Evolutionary conservation across 2,329 filamentous ascomycete genomes (phyloP), one percentile per base, ranked within the genome.

Genomic region (Arthrobotrys conoides): DNA sequence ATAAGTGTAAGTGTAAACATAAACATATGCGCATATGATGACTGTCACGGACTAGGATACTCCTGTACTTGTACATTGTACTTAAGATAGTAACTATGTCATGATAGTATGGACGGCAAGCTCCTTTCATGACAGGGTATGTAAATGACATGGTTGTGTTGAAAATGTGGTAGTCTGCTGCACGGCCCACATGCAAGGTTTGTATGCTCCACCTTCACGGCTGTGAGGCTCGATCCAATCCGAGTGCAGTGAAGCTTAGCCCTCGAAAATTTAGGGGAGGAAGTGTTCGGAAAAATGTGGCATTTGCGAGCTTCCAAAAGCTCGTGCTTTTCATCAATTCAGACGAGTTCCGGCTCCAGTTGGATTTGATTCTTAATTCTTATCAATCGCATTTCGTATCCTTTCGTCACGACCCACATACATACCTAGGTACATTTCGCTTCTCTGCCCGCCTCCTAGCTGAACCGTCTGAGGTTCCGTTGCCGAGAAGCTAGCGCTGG

Each of bases 201-300:
- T 61, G 63, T 55, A 38, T 36, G 18, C 53, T 75, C 53, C 71
- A 69, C 71, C 46, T 68, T 68, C 22, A 36, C n/a, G 33, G 71
- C 44, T 63, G 14, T 22, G 51, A 57, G 51, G 46, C 41, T 73
- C 30, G 57, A 73, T 44, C 70, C 70, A 73, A 73, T 73, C 70
- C 49, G n/a, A 49, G 27, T 18, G 10, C n/a, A 51, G 51, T 18
- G 46, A 27, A 57, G 48, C 48, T 51, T 49, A 72, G 61, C 61
- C 61, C 59, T 55, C 24, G 12, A 51, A 72, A 66, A 30, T 38
- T 57, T 59, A 57, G 49, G 59, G 30, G 44, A 68, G 48, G 18
- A 51, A 48, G 22, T 12, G 41, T 33, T 63, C 63, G 51, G 69
- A 49, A 66, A 49, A 66, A 67, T 67, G 51, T 73, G 59, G 59